Base-by-base conservation (phyloP, 495 filamentous ascomycete species). In the Jackrogersella minutella region DNA sequence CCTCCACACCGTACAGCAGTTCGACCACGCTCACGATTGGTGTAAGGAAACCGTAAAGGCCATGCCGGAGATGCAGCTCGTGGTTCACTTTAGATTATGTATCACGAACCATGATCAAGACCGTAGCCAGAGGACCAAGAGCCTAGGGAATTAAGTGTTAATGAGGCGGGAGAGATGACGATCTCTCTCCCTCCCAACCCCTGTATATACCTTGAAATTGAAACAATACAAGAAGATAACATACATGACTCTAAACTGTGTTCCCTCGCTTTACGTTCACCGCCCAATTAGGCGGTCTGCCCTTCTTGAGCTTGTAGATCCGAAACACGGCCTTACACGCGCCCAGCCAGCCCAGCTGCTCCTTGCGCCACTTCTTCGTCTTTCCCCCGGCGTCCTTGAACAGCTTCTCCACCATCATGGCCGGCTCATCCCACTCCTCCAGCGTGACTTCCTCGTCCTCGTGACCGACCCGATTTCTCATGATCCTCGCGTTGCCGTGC, bases 331-430 rank as follows among this genome's bases (percentile, higher is more conserved):
- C 54, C 16, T 54, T 67, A 31, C 69, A 73, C 4, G 76, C 78
- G 9, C 78, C 77, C n/a, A 37, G 19, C 78, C 78, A 80, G 4
- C 78, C 78, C 17, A 80, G 64, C 70, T 75, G 71, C 53, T 78
- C 68, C 43, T 73, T 71, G 50, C 63, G 64, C 78, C 78, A 81
- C 30, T 72, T 78, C 64, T 67, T 76, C 9, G 56, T 72, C n/a
- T n/a, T n/a, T n/a, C n/a, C n/a, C 53, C 64, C 66, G 4, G 39
- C 37, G 10, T 77, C 69, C 30, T 62, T 53, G 17, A 68, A 62
- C 10, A 67, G 54, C 47, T 68, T 72, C 73, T 80, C 75, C 7
- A 79, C 63, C 21, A 80, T 78, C 51, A 77, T 65, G 31, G 51
- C 22, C 17, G 78, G 73, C 62, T 56, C 70, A 22, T 62, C 62